Evolutionary conservation across 2,329 filamentous ascomycete genomes (phyloP).

Genomic region (Sodiomyces alkalinus): DNA sequence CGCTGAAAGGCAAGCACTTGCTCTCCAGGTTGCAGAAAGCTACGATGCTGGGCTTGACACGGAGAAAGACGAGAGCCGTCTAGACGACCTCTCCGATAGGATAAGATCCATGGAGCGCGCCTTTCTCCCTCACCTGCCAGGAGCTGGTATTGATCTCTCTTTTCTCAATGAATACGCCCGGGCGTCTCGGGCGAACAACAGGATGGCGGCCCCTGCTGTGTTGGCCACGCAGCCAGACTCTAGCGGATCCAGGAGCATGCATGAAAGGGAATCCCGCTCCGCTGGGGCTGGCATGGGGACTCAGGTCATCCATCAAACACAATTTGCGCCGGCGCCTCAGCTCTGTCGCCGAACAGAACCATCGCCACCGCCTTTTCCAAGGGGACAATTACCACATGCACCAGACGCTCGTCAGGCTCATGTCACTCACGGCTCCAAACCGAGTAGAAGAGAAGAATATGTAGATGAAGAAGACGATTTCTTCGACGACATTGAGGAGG

Average conservation of each 20-base stretch:
- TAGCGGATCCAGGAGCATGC: no score
- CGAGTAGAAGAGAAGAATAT: constrained; percentile 9
- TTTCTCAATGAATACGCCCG: constrained; percentile 16
- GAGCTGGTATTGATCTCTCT: constrained; percentile 29
- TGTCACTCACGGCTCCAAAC: not conserved
- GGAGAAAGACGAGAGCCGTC: constrained; percentile 31
- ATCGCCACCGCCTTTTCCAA: constrained; percentile 9
- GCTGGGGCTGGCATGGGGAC: no score
- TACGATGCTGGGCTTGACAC: constrained; percentile 36
- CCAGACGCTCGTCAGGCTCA: not conserved
- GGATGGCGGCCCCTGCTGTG: no score
- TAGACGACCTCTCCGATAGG: constrained; percentile 31
- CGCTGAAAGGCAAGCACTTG: constrained; percentile 27
- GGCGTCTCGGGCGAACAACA: no score
- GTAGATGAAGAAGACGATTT: constrained; percentile 15
- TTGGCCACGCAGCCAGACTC: constrained; percentile 12
- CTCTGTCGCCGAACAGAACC: constrained; percentile 4
- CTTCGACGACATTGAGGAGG: constrained; percentile 12
- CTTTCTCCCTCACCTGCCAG: constrained; percentile 24
- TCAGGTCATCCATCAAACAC: constrained; percentile 38
- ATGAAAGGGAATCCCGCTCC: no score
- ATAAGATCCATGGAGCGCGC: constrained; percentile 23
- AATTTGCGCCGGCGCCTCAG: constrained; percentile 17
- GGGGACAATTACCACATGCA: no score
- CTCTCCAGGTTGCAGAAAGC: constrained; percentile 29